A percentile compares a stretch with the other conserved stretches of the same genome.
Conservation (phyloP, 352 stramenopile species). For the Globisporangium barbulae region DNA sequence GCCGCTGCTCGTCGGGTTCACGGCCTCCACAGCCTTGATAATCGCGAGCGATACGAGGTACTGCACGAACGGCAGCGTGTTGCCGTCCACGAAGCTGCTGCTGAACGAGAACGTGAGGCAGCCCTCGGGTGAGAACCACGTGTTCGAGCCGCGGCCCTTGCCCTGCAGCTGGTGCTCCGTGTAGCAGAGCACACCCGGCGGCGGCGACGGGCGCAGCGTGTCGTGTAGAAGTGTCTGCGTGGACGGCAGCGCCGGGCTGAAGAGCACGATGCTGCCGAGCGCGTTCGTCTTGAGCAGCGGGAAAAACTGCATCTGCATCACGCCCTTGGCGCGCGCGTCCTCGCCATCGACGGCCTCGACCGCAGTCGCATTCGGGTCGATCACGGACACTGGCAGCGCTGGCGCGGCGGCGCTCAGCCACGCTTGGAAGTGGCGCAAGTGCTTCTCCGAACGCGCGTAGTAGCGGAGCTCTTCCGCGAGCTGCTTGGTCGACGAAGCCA, state of each 20-base stretch:
- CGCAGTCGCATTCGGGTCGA: conserved; percentile 2
- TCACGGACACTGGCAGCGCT: conserved; percentile 20
- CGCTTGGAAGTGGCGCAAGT: conserved; percentile 62
- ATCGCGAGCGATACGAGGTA: conserved; percentile 89
- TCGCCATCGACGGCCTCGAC: conserved; percentile 19
- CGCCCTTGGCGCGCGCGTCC: conserved; percentile 30
- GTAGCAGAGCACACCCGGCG: conserved; percentile 74
- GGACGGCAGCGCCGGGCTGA: conserved; percentile 59
- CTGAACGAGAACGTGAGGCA: conserved; percentile 92
- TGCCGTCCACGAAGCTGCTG: conserved; percentile 74
- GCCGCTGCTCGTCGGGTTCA: conserved; percentile 33
- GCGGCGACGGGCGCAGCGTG: conserved; percentile 54
- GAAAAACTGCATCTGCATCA: conserved; percentile 30
- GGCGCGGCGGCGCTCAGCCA: conserved; percentile 40
- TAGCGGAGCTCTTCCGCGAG: conserved; percentile 69
- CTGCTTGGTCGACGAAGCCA: conserved; percentile 26
- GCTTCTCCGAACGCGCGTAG: conserved; percentile 72
- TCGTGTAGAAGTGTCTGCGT: conserved; percentile 86
- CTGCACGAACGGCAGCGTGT: conserved; percentile 85
- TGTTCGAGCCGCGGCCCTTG: conserved; percentile 82
- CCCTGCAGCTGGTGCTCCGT: conserved; percentile 75
- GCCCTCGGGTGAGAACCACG: conserved; percentile 84
- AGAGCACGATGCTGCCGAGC: conserved; percentile 74
- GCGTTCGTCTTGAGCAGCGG: conserved; percentile 52
- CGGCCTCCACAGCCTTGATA: conserved; percentile 64